A percentile compares a stretch with the other conserved stretches of the same genome.
Conservation (phyloP, 345 rosid species). For the Eucalyptus pauciflora region DNA sequence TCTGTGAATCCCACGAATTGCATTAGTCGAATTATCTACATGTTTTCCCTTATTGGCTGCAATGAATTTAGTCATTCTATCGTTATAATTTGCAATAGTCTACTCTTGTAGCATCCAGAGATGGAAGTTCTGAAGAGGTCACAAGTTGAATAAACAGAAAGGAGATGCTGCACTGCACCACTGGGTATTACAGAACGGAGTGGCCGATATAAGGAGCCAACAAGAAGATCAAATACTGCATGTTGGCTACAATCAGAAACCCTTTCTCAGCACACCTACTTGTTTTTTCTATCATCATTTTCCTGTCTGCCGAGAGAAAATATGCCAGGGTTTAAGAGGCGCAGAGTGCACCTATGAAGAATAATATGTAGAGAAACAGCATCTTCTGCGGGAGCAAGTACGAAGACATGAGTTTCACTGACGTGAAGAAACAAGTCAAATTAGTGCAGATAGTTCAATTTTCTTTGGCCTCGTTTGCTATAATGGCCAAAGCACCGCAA, state of each 20-base stretch:
- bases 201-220: not conserved
- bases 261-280: rapidly evolving
- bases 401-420: not conserved
- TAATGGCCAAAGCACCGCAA: not conserved
- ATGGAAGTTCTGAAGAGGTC: not conserved
- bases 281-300: not conserved
- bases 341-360: not conserved
- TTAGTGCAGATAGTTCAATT: not conserved
- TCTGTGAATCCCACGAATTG: not conserved
- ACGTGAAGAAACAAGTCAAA: not conserved
- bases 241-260: not conserved
- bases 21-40: not conserved
- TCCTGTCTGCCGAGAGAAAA: not conserved
- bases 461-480: not conserved
- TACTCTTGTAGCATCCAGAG: not conserved
- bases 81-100: not conserved
- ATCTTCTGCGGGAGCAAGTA: not conserved
- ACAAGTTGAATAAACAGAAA: not conserved
- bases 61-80: not conserved
- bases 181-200: not conserved
- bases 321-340: not conserved
- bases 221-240: not conserved
- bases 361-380: not conserved
- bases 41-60: not conserved
- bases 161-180: not conserved